These are phyloP conservation scores for Coemansia sp. DNA, from an alignment of 192 early-diverging fungal genomes.

Conservation along the genomic window DNA sequence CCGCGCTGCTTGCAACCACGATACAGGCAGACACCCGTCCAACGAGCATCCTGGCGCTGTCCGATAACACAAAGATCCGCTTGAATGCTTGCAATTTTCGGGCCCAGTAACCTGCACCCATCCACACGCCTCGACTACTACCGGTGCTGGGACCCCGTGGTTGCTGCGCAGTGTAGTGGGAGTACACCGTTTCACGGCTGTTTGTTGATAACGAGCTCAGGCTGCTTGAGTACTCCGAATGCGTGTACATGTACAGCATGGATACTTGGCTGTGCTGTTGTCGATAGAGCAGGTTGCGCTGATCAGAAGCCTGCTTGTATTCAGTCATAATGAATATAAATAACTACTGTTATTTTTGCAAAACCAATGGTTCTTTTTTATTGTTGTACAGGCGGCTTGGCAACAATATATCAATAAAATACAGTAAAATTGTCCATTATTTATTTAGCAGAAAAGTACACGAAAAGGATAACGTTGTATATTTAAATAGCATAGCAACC, in stretches of 20 bases:
- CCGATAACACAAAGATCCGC: background rate
- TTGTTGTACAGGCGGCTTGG: too few species aligned
- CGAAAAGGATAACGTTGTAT: too few species aligned
- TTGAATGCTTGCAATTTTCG: background rate
- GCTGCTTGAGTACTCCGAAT: constrained; percentile 34
- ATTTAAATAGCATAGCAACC: too few species aligned
- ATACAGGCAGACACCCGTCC: background rate
- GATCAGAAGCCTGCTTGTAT: background rate
- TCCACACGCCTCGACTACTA: too few species aligned
- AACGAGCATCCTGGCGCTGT: background rate
- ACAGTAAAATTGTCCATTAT: too few species aligned
- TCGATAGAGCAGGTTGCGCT: background rate
- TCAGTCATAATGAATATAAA: background rate
- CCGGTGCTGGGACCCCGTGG: too few species aligned
- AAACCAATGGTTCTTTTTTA: too few species aligned
- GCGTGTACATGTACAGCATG: constrained; percentile 22
- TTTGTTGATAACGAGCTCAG: constrained; percentile 20
- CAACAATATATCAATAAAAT: too few species aligned
- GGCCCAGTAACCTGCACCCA: background rate
- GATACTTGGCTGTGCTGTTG: constrained; percentile 9
- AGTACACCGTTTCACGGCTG: background rate
- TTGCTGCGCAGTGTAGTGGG: background rate
- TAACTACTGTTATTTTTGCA: too few species aligned
- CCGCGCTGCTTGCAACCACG: constrained; percentile 10
- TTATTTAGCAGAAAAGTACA: too few species aligned